Evolutionary conservation across 768 basidiomycete genomes (phyloP), one percentile per base, ranked within the genome.

Genomic region (Russula virescens): DNA sequence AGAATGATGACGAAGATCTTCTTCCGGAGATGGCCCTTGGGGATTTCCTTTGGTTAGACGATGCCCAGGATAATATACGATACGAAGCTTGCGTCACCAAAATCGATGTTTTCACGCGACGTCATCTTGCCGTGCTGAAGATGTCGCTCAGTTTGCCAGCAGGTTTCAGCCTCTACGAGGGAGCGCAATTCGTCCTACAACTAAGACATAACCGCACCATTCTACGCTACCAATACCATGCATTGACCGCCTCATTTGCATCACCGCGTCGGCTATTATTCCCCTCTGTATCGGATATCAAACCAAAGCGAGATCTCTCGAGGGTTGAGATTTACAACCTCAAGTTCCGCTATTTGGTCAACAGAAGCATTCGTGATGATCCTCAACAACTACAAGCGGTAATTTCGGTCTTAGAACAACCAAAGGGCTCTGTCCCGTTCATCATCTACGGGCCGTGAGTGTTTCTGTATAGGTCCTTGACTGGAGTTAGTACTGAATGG

Each of bases 401-500:
- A 0, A 67, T 71, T 5, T 75, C 80, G 0, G 81, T 86, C 49
- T 69, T 78, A 8, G 66, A 72, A 35, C 77, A 75, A 31, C 70
- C 74, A n/a, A 72, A 75, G 0, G 83, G 84, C 0, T 77, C 79
- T 7, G 69, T 76, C 1, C 85, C 85, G 0, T 86, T 87, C 66
- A 71, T 84, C 21, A 73, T 87, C n/a, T 86, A 83, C 70, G 85
- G 85, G n/a, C 85, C 84, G 82, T 84, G 69, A 70, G 84, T 73
- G n/a, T n/a, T n/a, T n/a, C n/a, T n/a, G 1, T 2, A 34, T 25
- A n/a, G n/a, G n/a, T n/a, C n/a, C 23, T 42, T 35, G 16, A 26
- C 11, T 25, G 18, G 5, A 34, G 11, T 42, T 18, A 7, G 28
- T 25, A 45, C 18, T 62, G 48, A 34, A 21, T 2, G 8, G n/a